Base-by-base conservation (phyloP, 202 grass and related monocot species). In the Panicum hallii region DNA sequence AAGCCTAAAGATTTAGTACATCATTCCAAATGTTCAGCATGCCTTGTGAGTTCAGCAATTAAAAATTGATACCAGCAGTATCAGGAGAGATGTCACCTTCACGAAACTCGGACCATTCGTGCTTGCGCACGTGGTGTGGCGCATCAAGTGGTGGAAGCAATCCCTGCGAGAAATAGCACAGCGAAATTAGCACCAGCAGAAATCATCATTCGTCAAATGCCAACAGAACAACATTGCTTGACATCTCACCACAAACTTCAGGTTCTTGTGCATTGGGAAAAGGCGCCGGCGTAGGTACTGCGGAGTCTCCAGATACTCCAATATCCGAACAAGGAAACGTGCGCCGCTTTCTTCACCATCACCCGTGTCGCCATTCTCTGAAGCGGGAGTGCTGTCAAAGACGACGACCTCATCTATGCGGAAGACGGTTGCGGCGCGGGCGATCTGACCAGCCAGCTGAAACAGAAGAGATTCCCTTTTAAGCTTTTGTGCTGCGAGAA, bases 361-460 rank as follows among this genome's bases (percentile, higher is more conserved):
- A 7, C 28, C 92, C 9, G 60, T 10, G 8, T 67, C n/a, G 28
- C 62, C 74, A 10, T 62, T 87, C 45, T 76, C 79, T 38, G 4
- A 52, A 38, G 77, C 7, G 30, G 84, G 84, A 43, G 61, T 89
- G 74, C 77, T 92, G 77, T 93, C 93, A 78, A 99, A 99, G 77
- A 95, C 89, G 2, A 99, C 84, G 9, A 99, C 85, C 96, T 99
- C 93, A 28, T 99, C 91, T 9, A 99, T 94, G 41, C 90, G 83
- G 79, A 99, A 99, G 76, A 99, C 93, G 32, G 93, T 90, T 30
- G 82, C 84, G 3, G 96, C 96, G 1, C 96, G 93, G 65, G 96
- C 96, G 65, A 99, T 89, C 79, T 99, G 96, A 72, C 96, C 93
- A 3, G 93, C 95, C 38, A 98, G 88, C 95, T 98, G 89, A 72